These are phyloP conservation scores for Atkinsonella hypoxylon DNA, from an alignment of 2,329 filamentous ascomycete species.

Conservation along the genomic window DNA sequence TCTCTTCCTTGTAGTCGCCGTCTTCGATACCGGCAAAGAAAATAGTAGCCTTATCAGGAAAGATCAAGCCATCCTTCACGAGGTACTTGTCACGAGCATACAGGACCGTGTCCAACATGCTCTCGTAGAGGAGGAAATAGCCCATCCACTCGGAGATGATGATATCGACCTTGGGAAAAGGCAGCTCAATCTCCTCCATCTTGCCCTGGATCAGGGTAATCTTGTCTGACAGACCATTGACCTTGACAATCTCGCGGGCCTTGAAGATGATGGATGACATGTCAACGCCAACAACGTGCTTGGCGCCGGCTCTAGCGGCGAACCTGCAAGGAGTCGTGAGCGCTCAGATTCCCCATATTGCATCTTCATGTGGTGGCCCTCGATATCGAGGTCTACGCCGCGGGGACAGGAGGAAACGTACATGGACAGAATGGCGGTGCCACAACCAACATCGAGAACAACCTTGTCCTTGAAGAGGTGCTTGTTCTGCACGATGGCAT, in stretches of 20 bases:
- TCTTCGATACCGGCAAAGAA: slow-evolving; percentile 96
- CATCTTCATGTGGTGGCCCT: background rate
- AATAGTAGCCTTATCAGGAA: slow-evolving; percentile 97
- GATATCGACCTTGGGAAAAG: slow-evolving; percentile 93
- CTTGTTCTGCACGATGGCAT: slow-evolving; percentile 93
- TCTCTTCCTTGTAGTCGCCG: slow-evolving; percentile 99
- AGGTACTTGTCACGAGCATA: slow-evolving; percentile 94
- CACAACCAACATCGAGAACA: slow-evolving; percentile 94
- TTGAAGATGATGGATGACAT: slow-evolving; percentile 99
- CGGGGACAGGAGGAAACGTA: slow-evolving; percentile 32
- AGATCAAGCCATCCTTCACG: slow-evolving; percentile 77
- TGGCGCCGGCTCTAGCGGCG: slow-evolving; percentile 87
- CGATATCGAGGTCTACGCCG: background rate
- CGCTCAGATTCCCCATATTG: background rate
- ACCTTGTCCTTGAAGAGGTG: slow-evolving; percentile 77
- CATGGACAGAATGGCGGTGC: slow-evolving; percentile 98
- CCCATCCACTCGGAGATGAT: slow-evolving; percentile 99
- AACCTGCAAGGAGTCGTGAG: slow-evolving; percentile 56
- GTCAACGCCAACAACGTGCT: slow-evolving; percentile 97
- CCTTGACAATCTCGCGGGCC: slow-evolving; percentile 84
- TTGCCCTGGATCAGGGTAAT: slow-evolving; percentile 97
- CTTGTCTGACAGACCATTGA: slow-evolving; percentile 87
- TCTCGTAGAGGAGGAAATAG: slow-evolving; percentile 97
- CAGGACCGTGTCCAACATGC: slow-evolving; percentile 96
- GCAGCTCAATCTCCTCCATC: slow-evolving; percentile 96